phyloP scores from a whole-genome alignment of 495 filamentous ascomycete genomes.

The Rostrohypoxylon terebratum region DNA sequence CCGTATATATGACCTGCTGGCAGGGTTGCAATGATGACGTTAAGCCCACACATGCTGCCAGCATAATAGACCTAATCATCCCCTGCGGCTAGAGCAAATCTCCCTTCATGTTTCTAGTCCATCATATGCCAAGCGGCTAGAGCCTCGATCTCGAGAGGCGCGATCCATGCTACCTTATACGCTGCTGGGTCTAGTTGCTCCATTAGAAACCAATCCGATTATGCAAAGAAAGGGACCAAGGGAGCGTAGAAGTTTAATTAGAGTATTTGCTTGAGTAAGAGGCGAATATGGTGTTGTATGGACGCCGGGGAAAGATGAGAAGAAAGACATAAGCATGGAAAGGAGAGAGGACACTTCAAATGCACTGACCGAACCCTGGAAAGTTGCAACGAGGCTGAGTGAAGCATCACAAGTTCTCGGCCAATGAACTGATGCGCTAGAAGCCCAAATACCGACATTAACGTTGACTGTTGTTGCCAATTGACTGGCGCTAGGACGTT shows the following conservation, averaged over 20 bases:
- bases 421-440: neutral
- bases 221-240: neutral
- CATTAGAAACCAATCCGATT: neutral
- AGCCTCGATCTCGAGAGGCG: neutral
- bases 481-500: neutral
- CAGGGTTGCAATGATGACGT: neutral
- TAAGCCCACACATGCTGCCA: neutral
- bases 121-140: neutral
- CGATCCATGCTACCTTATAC: neutral
- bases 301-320: neutral
- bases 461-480: neutral
- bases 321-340: too few relatives aligned
- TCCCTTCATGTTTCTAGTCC: neutral
- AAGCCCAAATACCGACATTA: neutral
- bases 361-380: neutral
- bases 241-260: neutral
- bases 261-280: neutral
- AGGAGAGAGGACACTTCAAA: too few relatives aligned
- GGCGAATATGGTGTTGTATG: neutral
- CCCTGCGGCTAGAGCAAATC: neutral
- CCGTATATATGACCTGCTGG: neutral
- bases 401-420: neutral
- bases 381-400: neutral
- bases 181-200: neutral
- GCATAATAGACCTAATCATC: neutral